phyloP scores from a whole-genome alignment of 2,329 filamentous ascomycete species.

The Fusarium udum region DNA sequence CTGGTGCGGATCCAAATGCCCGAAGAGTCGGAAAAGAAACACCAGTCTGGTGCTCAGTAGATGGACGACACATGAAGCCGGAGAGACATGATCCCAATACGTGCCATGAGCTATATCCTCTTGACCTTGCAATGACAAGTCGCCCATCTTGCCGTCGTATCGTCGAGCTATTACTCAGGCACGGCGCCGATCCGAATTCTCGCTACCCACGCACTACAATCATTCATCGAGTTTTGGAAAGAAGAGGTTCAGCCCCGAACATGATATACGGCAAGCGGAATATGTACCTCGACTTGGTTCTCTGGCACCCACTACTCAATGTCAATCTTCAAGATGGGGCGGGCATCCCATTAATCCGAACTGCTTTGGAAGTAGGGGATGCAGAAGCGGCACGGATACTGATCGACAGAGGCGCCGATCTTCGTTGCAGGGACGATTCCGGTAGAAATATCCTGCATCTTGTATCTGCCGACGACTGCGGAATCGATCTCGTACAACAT shows the following conservation, averaged over 20 bases:
- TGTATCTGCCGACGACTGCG: background rate
- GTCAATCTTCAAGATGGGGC: background rate
- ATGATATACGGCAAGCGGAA: rapidly evolving
- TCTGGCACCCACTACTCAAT: background rate
- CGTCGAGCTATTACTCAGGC: rapidly evolving
- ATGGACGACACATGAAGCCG: rapidly evolving
- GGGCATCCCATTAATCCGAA: rapidly evolving
- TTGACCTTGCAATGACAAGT: background rate
- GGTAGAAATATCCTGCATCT: background rate
- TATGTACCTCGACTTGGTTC: background rate
- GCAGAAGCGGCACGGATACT: background rate
- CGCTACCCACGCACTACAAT: rapidly evolving
- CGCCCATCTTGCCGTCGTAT: rapidly evolving
- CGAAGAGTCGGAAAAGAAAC: background rate
- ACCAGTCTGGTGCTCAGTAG: rapidly evolving
- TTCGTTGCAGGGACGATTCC: background rate
- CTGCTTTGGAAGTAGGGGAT: rapidly evolving
- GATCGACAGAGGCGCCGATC: background rate
- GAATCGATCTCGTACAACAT: background rate
- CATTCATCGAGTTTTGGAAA: background rate
- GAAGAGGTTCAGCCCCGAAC: rapidly evolving
- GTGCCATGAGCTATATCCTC: rapidly evolving
- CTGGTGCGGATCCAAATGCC: rapidly evolving
- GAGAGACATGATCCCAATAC: background rate
- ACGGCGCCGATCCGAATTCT: background rate